A percentile compares a stretch with the other conserved stretches of the same genome.
Evolutionary conservation across 345 rosid genomes (phyloP).

Genomic region (Jatropha curcas): DNA sequence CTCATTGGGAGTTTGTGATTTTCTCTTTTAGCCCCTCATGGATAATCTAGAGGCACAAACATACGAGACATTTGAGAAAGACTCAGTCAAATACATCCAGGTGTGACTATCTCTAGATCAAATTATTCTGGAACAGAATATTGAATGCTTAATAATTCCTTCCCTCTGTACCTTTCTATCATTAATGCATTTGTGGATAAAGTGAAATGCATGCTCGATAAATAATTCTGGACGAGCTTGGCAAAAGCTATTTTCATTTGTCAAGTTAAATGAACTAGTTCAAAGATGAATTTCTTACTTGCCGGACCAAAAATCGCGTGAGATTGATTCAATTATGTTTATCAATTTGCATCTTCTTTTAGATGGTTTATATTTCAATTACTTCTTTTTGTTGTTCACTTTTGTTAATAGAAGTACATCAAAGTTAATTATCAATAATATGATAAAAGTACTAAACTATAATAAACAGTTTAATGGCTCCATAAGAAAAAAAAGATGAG

Average conservation of each 20-base stretch:
- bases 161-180: background rate
- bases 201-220: background rate
- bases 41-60: slow-evolving; percentile 99
- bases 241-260: too few species aligned
- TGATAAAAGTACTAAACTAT: too few species aligned
- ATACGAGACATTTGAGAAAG: slow-evolving; percentile 97
- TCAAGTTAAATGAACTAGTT: background rate
- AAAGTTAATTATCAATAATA: background rate
- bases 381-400: background rate
- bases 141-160: background rate
- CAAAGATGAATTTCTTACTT: background rate
- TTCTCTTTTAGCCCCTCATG: slow-evolving; percentile 82
- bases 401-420: background rate
- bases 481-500: background rate
- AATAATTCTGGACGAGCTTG: background rate
- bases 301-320: background rate
- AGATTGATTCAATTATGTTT: background rate
- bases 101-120: slow-evolving; percentile 35
- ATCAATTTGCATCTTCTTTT: background rate
- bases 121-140: background rate
- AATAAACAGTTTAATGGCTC: too few species aligned
- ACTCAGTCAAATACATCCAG: slow-evolving; percentile 82
- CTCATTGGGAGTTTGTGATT: slow-evolving; percentile 10
- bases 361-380: background rate
- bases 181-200: background rate